A percentile compares a stretch with the other conserved stretches of the same genome.
These are phyloP conservation scores for Plantago ovata DNA, from an alignment of 257 asterid genomes.

Conservation along the genomic window DNA sequence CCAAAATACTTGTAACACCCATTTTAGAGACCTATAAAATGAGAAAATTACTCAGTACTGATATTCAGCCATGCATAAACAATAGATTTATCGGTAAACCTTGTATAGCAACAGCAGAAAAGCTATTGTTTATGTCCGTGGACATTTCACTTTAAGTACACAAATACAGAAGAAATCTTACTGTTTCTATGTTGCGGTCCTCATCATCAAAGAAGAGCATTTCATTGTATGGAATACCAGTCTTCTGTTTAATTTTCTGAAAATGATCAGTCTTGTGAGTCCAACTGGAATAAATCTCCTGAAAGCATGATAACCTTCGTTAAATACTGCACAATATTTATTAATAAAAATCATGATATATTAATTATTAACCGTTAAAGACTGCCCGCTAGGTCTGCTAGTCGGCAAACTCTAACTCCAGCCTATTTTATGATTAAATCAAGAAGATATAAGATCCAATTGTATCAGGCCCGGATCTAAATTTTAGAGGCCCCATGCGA, in stretches of 20 bases:
- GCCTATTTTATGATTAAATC: too few relatives aligned
- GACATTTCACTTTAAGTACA: neutral
- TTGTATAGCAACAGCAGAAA: too few relatives aligned
- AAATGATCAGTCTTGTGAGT: constrained; percentile 91
- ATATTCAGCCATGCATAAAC: too few relatives aligned
- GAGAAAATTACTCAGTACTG: neutral
- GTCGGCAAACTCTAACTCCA: neutral
- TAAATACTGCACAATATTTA: constrained; percentile 3
- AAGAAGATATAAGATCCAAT: too few relatives aligned
- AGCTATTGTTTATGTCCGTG: neutral
- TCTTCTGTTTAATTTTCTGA: constrained; percentile 54
- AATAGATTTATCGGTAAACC: too few relatives aligned
- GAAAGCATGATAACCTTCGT: constrained; percentile 22
- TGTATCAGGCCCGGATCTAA: too few relatives aligned
- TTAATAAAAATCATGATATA: neutral
- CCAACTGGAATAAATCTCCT: constrained; percentile 90
- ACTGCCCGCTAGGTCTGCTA: neutral
- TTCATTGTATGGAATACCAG: constrained; percentile 57
- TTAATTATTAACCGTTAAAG: neutral
- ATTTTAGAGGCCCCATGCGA: too few relatives aligned
- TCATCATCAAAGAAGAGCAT: constrained; percentile 95
- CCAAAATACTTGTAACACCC: constrained; percentile 42
- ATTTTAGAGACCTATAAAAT: constrained; percentile 32
- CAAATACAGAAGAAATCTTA: constrained; percentile 26
- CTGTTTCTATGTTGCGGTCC: constrained; percentile 72